These are phyloP conservation scores for Nothophytophthora sp. DNA, from an alignment of 352 stramenopile species.

Conservation along the genomic window DNA sequence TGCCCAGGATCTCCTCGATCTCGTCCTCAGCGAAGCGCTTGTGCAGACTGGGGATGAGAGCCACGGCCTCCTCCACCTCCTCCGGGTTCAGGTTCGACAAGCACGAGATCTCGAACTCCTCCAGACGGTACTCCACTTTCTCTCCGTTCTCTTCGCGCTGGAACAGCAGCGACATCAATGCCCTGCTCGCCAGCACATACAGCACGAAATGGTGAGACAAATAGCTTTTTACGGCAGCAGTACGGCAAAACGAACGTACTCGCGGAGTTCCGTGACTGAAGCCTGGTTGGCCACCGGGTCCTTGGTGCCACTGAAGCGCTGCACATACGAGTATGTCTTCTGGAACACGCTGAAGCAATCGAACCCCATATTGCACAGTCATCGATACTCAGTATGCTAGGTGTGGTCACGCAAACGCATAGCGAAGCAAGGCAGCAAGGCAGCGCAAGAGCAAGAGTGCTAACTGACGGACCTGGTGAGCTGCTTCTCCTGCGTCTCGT, in stretches of 20 bases:
- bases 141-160: conserved; percentile 61
- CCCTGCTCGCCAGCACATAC: conserved; percentile 29
- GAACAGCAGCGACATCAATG: conserved; percentile 76
- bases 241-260: conserved; percentile 41
- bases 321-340: conserved; percentile 89
- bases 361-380: background rate
- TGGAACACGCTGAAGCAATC: conserved; percentile 74
- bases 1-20: conserved; percentile 82
- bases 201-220: background rate
- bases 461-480: conserved; percentile 50
- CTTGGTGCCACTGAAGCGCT: conserved; percentile 86
- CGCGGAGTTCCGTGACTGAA: conserved; percentile 81
- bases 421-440: background rate
- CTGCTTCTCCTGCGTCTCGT: conserved; percentile 84
- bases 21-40: conserved; percentile 83
- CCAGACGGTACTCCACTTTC: conserved; percentile 56
- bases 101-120: conserved; percentile 87
- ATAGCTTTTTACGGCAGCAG: background rate
- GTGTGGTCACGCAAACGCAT: too few relatives aligned
- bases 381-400: too few relatives aligned
- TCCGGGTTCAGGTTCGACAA: conserved; percentile 87
- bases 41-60: conserved; percentile 80
- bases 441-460: background rate
- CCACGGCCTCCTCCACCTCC: conserved; percentile 78
- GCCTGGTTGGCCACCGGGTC: conserved; percentile 86